Evolutionary conservation across 768 basidiomycete species (phyloP), one percentile per base, ranked within the genome.

Genomic region (Aureoboletus auriporus): DNA sequence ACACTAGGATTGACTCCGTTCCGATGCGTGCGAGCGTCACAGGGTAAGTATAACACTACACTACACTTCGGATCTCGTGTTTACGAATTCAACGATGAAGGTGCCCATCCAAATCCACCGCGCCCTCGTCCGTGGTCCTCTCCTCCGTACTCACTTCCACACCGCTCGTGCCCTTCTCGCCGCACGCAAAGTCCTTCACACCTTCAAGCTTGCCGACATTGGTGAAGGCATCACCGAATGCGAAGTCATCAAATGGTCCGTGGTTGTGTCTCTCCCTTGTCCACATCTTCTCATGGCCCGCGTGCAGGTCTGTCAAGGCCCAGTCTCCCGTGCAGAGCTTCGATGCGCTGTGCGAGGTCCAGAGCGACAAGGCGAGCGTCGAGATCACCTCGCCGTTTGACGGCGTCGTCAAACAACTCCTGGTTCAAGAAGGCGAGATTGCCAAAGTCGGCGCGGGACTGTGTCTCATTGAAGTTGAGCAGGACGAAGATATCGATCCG

Each of bases 211-310:
- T 34, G 87, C 88, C 1, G 88, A 91, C 63, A 89, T 93, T 60
- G 90, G 92, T 5, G 90, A 93, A 67, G 91, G 91, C 6, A 92
- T 93, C 55, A 91, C 89, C 20, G 90, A 93, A 66, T 89, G 88
- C 61, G 89, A 94, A 68, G 78, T 93, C 54, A 82, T 94, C 40
- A 84, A 83, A 65, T 93, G 91, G 90, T 87, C 52, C 52, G 81
- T 74, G 27, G 14, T 12, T 23, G 6, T 13, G 17, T 23, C 36
- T 23, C 14, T 20, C n/a, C 1, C 11, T 10, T 26, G 2, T 29
- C 6, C 13, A 30, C 12, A 43, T 46, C 55, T 33, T 64, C 64
- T 27, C 11, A 33, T 44, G n/a, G 49, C 35, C 4, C 7, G 8
- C 14, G 4, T 9, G 14, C 30, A 92, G 89, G 90, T 80, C 69